Percentiles rank a stretch among this genome's conserved stretches.
These are phyloP conservation scores for Dryas integrifolia DNA, from an alignment of 331 rosid genomes.

Conservation along the genomic window DNA sequence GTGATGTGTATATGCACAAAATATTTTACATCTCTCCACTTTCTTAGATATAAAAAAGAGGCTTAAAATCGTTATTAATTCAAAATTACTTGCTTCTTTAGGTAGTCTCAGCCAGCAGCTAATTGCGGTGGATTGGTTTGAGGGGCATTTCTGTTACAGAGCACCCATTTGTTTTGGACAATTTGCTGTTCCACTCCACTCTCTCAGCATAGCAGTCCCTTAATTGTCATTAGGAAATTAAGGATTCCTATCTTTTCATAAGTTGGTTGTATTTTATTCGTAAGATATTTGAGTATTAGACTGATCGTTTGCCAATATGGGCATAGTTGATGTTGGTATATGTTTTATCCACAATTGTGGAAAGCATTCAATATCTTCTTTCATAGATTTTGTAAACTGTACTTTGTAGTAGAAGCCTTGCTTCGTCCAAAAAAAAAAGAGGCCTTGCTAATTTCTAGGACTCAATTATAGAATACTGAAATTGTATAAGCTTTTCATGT, in stretches of 20 bases:
- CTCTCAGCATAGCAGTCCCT: constrained; percentile 26
- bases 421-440: not conserved
- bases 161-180: constrained; percentile 35
- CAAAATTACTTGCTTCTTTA: constrained; percentile 38
- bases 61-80: constrained; percentile 29
- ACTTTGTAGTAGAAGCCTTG: too few species aligned
- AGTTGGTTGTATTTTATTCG: constrained; percentile 30
- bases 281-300: constrained; percentile 17
- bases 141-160: constrained; percentile 34
- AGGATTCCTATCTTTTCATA: constrained; percentile 17
- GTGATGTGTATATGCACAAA: constrained; percentile 9
- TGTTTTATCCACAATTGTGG: constrained; percentile 4
- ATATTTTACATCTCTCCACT: constrained; percentile 25
- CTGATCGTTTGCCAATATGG: constrained; percentile 17
- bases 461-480: not conserved
- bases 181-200: constrained; percentile 32
- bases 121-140: constrained; percentile 35
- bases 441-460: not conserved
- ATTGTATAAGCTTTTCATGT: not conserved
- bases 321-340: constrained; percentile 17
- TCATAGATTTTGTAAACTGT: not conserved
- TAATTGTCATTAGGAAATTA: constrained; percentile 26
- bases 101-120: constrained; percentile 45
- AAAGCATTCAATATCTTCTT: constrained; percentile 4
- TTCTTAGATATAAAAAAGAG: constrained; percentile 28